Evolutionary conservation across 2,329 filamentous ascomycete species (phyloP), one percentile per base, ranked within the genome.

Genomic region (Calonectria pteridis): DNA sequence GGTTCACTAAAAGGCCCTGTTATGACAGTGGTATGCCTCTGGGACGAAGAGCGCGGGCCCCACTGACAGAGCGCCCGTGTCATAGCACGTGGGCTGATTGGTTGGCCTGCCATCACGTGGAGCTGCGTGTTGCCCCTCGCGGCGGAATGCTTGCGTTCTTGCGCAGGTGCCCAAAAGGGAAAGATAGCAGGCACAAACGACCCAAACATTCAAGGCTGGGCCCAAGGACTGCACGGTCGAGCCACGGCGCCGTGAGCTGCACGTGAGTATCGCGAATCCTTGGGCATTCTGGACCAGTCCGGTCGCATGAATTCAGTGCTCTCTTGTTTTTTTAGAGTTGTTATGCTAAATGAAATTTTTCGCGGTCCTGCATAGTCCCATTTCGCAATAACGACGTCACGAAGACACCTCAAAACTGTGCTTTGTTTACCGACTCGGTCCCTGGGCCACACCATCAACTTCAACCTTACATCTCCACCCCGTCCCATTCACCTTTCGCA

Each of bases 41-140:
- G 73, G 75, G 59, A 73, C 62, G 29, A 75, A 71, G 64, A 71
- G 76, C 76, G 72, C 76, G 72, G 74, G 67, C 62, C 33, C 68
- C 55, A 58, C 63, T 71, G 63, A 23, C 67, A 75, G 53, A 67
- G 73, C 72, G 68, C 46, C 31, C 43, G 71, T 69, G 72, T 65
- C 55, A 23, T 49, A 23, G 58, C 59, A 84, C 83, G 83, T 84
- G 82, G 79, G 73, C 74, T 66, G 69, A 77, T 76, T 84, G 79
- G 81, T 83, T 82, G 78, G 79, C 58, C 64, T 49, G 16, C 3
- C 40, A 72, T 82, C 81, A 83, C 81, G 81, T 83, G 82, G 37
- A 31, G 14, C 63, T 62, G 73, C 77, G 35, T 29, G 14, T 65
- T 62, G 74, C 77, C 75, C 77, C 77, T 75, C 77, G 73, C 68